Conservation (phyloP, 108 stramenopile genomes). For the Skeletonema grethae region DNA sequence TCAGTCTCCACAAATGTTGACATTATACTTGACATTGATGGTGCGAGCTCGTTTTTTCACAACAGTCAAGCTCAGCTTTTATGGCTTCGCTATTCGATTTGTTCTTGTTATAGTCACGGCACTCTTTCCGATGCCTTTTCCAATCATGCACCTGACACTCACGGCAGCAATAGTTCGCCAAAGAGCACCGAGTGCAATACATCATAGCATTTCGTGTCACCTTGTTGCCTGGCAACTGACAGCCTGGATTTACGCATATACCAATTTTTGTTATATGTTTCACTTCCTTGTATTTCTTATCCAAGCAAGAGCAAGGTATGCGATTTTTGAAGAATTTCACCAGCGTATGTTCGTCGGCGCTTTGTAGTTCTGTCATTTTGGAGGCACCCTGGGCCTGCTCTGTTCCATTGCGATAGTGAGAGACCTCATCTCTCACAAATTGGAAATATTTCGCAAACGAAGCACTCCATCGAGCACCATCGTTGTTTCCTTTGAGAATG, state of each 20-base stretch:
- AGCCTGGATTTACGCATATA: background rate
- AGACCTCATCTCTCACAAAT: background rate
- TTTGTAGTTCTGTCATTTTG: background rate
- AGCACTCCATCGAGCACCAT: background rate
- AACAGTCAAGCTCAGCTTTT: background rate
- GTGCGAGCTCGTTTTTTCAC: too few species aligned
- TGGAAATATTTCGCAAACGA: background rate
- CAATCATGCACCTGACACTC: background rate
- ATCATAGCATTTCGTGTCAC: background rate
- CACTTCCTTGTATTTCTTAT: background rate
- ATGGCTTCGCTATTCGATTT: background rate
- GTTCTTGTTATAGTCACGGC: background rate
- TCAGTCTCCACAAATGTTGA: background rate
- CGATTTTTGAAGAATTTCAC: background rate
- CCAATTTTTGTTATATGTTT: background rate
- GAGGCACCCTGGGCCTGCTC: background rate
- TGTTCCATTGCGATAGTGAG: background rate
- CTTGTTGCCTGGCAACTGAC: background rate
- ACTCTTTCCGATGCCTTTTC: background rate
- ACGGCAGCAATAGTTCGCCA: background rate
- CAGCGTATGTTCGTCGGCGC: background rate
- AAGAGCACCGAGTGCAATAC: background rate
- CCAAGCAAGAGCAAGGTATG: background rate
- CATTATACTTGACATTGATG: background rate
- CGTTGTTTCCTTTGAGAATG: background rate